Conservation (phyloP, 2,329 filamentous ascomycete genomes). For the Ophiocordyceps camponoti-rufipedis region DNA sequence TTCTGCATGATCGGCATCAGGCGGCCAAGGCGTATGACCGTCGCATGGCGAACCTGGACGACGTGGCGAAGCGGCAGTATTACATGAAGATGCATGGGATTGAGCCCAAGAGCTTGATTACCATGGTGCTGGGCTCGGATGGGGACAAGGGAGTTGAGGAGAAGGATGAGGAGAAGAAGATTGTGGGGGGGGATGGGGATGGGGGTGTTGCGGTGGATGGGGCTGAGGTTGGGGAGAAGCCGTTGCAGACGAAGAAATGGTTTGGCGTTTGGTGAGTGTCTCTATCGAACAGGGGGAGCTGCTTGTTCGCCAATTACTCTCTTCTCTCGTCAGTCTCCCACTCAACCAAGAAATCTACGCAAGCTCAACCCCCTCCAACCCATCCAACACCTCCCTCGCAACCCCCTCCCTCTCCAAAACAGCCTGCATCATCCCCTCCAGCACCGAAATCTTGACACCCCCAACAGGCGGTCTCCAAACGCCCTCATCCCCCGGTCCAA, state of each 20-base stretch:
- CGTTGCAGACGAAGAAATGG: constrained; percentile 50
- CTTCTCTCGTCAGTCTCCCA: not conserved
- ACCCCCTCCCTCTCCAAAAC: constrained; percentile 64
- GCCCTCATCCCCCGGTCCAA: constrained; percentile 43
- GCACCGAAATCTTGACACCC: constrained; percentile 56
- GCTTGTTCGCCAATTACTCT: not conserved
- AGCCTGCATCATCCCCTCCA: constrained; percentile 59
- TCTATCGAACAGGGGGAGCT: too few species aligned
- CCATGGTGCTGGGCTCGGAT: constrained; percentile 21
- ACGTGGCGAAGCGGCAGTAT: constrained; percentile 70
- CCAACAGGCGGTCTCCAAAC: constrained; percentile 80
- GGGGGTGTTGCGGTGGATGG: constrained; percentile 11
- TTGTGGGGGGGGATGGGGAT: constrained; percentile 9
- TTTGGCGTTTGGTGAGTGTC: constrained; percentile 53
- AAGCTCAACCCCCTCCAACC: constrained; percentile 58
- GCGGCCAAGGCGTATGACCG: constrained; percentile 51
- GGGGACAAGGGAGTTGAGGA: constrained; percentile 16
- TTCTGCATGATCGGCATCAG: constrained; percentile 57
- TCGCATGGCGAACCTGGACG: constrained; percentile 57
- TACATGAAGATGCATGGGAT: constrained; percentile 78
- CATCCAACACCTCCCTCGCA: constrained; percentile 70
- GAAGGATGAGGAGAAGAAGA: constrained; percentile 16
- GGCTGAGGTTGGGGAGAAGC: constrained; percentile 9
- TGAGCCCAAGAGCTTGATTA: constrained; percentile 41
- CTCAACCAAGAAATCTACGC: constrained; percentile 23